phyloP scores from a whole-genome alignment of 257 asterid genomes.

The Eustoma russellianum region DNA sequence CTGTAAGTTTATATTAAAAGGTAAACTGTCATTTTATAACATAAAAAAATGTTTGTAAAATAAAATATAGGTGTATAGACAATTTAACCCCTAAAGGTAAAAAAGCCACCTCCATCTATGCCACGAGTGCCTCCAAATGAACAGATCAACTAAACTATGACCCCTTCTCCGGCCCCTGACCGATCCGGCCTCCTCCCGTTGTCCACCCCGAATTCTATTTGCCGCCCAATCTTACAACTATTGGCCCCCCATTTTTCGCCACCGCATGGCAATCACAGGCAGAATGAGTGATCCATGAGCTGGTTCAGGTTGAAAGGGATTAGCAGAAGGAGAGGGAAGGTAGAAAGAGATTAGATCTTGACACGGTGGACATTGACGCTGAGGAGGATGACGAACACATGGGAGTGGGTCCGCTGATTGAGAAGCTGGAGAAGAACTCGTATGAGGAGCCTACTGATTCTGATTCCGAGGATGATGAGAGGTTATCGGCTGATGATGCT shows the following conservation, averaged over 20 bases:
- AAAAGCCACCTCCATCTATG: too few relatives aligned
- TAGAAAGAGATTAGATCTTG: conserved; percentile 42
- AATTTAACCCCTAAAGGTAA: too few relatives aligned
- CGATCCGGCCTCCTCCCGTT: conserved; percentile 3
- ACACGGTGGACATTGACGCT: conserved; percentile 42
- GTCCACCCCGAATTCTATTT: conserved; percentile 3
- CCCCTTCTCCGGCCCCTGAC: conserved; percentile 14
- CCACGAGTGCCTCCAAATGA: background rate
- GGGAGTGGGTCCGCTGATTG: conserved; percentile 40
- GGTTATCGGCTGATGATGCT: conserved; percentile 29
- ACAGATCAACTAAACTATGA: conserved; percentile 2
- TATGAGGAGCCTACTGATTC: conserved; percentile 67
- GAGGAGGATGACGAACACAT: conserved; percentile 45
- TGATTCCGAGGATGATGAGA: conserved; percentile 58
- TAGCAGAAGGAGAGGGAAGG: conserved; percentile 43
- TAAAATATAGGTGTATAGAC: too few relatives aligned
- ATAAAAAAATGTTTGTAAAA: too few relatives aligned
- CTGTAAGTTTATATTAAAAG: too few relatives aligned
- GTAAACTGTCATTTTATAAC: too few relatives aligned
- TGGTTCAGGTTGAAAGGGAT: conserved; percentile 29
- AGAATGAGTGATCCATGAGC: conserved; percentile 28
- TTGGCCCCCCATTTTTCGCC: conserved; percentile 8
- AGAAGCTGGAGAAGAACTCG: conserved; percentile 34
- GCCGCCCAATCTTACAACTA: background rate
- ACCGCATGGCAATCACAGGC: conserved; percentile 8